Conservation (phyloP, 1,139 yeast species). For the Geotrichum histeridarum region DNA sequence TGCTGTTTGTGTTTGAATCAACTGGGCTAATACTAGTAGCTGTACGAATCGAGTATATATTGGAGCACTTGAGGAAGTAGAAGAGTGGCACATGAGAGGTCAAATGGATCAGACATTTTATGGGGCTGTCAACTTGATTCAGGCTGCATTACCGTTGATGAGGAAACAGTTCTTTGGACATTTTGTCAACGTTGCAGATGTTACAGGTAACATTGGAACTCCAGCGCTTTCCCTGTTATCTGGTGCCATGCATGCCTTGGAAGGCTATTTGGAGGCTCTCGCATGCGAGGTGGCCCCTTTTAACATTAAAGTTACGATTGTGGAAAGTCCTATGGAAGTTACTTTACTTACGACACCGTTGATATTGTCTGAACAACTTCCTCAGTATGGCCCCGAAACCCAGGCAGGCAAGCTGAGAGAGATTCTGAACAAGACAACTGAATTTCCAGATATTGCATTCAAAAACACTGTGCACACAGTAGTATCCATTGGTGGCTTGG, state of each 20-base stretch:
- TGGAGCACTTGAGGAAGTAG: conserved; percentile 34
- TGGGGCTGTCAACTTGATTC: conserved; percentile 32
- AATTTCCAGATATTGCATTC: conserved; percentile 28
- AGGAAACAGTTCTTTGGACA: conserved; percentile 32
- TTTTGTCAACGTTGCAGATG: conserved; percentile 33
- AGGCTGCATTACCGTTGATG: conserved; percentile 32
- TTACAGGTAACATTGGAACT: conserved; percentile 34
- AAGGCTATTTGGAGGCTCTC: conserved; percentile 36
- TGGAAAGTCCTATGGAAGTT: conserved; percentile 33
- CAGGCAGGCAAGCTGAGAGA: conserved; percentile 24
- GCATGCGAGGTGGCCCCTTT: conserved; percentile 33
- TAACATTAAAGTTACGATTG: conserved; percentile 33
- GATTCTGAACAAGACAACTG: conserved; percentile 24
- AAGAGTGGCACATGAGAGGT: conserved; percentile 32
- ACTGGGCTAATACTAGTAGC: conserved; percentile 6
- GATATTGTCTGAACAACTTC: conserved; percentile 22
- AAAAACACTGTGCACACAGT: conserved; percentile 29
- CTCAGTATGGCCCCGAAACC: conserved; percentile 24
- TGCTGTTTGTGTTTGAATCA: conserved; percentile 11
- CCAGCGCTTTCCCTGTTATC: conserved; percentile 32
- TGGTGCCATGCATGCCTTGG: conserved; percentile 35
- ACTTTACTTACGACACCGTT: conserved; percentile 30
- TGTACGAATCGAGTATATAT: conserved; percentile 23
- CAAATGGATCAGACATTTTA: conserved; percentile 33
- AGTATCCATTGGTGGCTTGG: conserved; percentile 32